Conservation (phyloP, 345 rosid genomes). For the Erucastrum elatum region DNA sequence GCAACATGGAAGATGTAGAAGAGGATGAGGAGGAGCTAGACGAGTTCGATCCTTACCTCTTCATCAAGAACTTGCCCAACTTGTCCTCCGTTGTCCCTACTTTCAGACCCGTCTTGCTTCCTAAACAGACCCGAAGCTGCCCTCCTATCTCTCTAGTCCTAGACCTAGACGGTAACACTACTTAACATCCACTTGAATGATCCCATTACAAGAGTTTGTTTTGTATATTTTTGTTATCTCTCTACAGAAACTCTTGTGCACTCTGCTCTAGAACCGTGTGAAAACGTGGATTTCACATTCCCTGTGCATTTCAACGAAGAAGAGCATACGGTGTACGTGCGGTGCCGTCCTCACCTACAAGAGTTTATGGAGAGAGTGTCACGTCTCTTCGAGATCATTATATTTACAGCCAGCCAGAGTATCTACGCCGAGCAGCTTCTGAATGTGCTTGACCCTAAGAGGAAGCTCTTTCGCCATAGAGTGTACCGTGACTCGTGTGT, state of each 20-base stretch:
- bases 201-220: neutral
- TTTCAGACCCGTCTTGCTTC: slow-evolving; percentile 81
- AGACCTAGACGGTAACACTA: slow-evolving; percentile 89
- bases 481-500: slow-evolving; percentile 97
- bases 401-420: slow-evolving; percentile 98
- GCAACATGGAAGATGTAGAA: slow-evolving; percentile 64
- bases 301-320: slow-evolving; percentile 81
- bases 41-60: slow-evolving; percentile 89
- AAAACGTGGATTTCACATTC: slow-evolving; percentile 88
- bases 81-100: slow-evolving; percentile 86
- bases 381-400: slow-evolving; percentile 79
- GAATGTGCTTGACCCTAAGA: slow-evolving; percentile 97
- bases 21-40: slow-evolving; percentile 80
- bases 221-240: too few relatives aligned
- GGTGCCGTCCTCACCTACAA: slow-evolving; percentile 88
- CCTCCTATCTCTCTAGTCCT: slow-evolving; percentile 90
- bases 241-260: slow-evolving; percentile 88
- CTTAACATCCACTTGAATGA: neutral
- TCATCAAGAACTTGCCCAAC: slow-evolving; percentile 89
- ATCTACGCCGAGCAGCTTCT: slow-evolving; percentile 96
- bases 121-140: slow-evolving; percentile 96
- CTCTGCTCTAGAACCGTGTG: slow-evolving; percentile 82
- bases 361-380: slow-evolving; percentile 92
- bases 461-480: slow-evolving; percentile 88
- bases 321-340: slow-evolving; percentile 83